Evolutionary conservation across 805 yeast genomes (phyloP), one percentile per base, ranked within the genome.

Genomic region (Yarrowia porcina): DNA sequence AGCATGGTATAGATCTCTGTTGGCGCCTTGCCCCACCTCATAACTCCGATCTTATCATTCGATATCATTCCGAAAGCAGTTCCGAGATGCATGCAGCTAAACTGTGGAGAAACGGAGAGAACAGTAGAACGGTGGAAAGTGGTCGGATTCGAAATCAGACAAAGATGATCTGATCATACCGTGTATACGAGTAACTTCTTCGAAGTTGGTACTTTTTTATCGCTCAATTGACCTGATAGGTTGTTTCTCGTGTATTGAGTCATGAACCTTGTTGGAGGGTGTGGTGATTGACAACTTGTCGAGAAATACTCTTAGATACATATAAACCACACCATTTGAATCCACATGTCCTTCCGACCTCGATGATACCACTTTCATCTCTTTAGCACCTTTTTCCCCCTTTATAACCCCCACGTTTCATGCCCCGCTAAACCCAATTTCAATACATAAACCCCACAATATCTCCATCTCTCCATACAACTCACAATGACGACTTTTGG

Each of bases 181-280:
- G 8, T 25, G 8, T n/a, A n/a, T n/a, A n/a, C n/a, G n/a, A n/a
- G n/a, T n/a, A n/a, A n/a, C n/a, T n/a, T n/a, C n/a, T n/a, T n/a
- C n/a, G n/a, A n/a, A n/a, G n/a, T n/a, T n/a, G n/a, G n/a, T n/a
- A n/a, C n/a, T n/a, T n/a, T n/a, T n/a, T n/a, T n/a, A n/a, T n/a
- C n/a, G n/a, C n/a, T n/a, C n/a, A n/a, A n/a, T n/a, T n/a, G n/a
- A n/a, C n/a, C n/a, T n/a, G n/a, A n/a, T n/a, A n/a, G n/a, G n/a
- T n/a, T n/a, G n/a, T n/a, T n/a, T 45, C 33, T 45, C 50, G 50
- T 35, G 27, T 45, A 45, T 45, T 45, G 50, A 45, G 50, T 45
- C 50, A 45, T 45, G 50, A 45, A 45, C 50, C n/a, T 28, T 45
- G 25, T 18, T 32, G 35, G 28, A 25, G 8, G 28, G 8, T 4